These are phyloP conservation scores for Lachnellula suecica DNA, from an alignment of 2,329 filamentous ascomycete genomes.

Conservation along the genomic window DNA sequence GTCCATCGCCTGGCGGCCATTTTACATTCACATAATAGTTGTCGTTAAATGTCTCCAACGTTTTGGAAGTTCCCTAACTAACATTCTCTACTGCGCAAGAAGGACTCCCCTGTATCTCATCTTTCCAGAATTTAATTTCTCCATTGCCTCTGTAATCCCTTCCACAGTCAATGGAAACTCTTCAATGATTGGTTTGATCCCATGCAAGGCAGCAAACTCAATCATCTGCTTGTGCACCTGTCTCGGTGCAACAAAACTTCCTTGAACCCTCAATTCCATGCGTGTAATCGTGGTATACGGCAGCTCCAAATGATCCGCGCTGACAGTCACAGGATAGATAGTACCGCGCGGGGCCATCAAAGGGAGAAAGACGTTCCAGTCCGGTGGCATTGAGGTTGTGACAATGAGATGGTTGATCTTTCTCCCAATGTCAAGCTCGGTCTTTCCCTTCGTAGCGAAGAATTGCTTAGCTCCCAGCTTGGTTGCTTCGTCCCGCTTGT, in stretches of 20 bases:
- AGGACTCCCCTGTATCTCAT: conserved; percentile 47
- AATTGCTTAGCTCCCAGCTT: conserved; percentile 60
- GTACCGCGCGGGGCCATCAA: conserved; percentile 43
- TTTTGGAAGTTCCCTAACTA: too few relatives aligned
- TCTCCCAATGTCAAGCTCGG: conserved; percentile 34
- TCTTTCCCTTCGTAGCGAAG: conserved; percentile 47
- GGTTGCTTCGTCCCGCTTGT: conserved; percentile 62
- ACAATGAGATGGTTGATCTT: conserved; percentile 25
- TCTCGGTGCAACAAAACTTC: conserved; percentile 27
- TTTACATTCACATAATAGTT: too few relatives aligned
- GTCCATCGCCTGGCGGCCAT: too few relatives aligned
- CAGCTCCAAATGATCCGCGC: conserved; percentile 46
- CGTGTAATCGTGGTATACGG: conserved; percentile 23
- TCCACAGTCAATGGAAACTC: conserved; percentile 52
- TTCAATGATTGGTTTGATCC: conserved; percentile 56
- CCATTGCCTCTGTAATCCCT: conserved; percentile 47
- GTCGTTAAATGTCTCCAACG: too few relatives aligned
- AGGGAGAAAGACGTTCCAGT: conserved; percentile 15
- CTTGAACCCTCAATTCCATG: conserved; percentile 13
- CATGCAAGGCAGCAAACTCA: conserved; percentile 54
- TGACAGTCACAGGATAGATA: conserved; percentile 64
- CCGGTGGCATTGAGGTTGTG: conserved; percentile 17
- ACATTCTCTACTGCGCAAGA: too few relatives aligned
- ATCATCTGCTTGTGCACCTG: conserved; percentile 57
- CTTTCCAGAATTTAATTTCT: conserved; percentile 56